Percentiles rank a stretch among this genome's conserved stretches.
Conservation (phyloP, 2,329 filamentous ascomycete species). For the Colletotrichum sp. region DNA sequence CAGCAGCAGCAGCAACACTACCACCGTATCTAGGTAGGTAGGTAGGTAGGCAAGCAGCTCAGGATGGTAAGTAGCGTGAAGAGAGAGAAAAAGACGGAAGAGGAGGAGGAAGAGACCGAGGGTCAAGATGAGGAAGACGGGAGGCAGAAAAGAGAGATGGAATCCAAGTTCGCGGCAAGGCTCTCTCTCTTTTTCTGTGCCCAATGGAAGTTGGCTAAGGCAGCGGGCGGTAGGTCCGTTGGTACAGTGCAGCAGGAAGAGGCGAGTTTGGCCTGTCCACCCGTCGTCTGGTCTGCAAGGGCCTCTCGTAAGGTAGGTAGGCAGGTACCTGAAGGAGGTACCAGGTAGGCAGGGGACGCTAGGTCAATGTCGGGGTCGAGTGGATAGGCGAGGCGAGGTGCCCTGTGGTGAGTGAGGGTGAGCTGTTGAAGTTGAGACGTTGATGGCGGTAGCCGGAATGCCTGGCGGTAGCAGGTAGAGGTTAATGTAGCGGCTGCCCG, state of each 20-base stretch:
- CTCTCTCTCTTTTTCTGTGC: background rate
- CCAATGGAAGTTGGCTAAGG: background rate
- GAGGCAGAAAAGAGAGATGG: background rate
- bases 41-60: background rate
- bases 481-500: background rate
- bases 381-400: background rate
- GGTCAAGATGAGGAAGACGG: background rate
- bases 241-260: background rate
- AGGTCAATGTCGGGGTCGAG: background rate
- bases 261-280: background rate
- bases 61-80: background rate
- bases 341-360: background rate
- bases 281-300: constrained; percentile 13
- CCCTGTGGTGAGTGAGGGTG: background rate
- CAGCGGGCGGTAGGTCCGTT: background rate
- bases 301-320: constrained; percentile 5
- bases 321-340: background rate
- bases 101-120: background rate
- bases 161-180: background rate
- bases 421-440: background rate
- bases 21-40: background rate
- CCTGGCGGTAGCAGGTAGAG: background rate
- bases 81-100: background rate
- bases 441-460: background rate
- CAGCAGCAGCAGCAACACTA: background rate